These are phyloP conservation scores for Curvularia sp. DNA, from an alignment of 2,329 filamentous ascomycete genomes.

Conservation along the genomic window DNA sequence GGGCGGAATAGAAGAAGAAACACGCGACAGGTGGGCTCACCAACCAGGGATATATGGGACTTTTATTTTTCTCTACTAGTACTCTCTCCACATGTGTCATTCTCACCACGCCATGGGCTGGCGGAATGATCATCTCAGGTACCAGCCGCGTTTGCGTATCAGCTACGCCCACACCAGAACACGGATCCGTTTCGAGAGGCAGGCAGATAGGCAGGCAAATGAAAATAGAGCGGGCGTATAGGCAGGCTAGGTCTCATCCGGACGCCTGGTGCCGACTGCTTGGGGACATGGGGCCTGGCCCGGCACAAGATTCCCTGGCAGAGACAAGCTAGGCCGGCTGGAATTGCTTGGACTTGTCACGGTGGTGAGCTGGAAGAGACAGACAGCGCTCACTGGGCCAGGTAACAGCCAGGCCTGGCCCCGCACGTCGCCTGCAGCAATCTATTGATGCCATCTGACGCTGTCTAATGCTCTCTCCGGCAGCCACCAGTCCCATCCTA, in stretches of 20 bases:
- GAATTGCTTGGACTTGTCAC: not conserved
- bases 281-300: not conserved
- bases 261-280: not conserved
- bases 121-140: not conserved
- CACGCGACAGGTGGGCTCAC: not conserved
- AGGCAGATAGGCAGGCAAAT: not conserved
- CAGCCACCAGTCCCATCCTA: not conserved
- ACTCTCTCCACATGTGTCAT: not conserved
- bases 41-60: not conserved
- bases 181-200: slow-evolving; percentile 10
- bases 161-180: slow-evolving; percentile 16
- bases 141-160: slow-evolving; percentile 9
- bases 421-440: not conserved
- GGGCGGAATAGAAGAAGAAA: not conserved
- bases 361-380: not conserved
- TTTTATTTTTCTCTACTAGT: not conserved
- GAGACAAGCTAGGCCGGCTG: not conserved
- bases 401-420: not conserved
- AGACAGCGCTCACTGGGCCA: not conserved
- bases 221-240: slow-evolving; percentile 5
- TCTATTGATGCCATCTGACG: not conserved
- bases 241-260: not conserved
- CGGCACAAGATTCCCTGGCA: not conserved
- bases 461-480: not conserved
- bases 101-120: not conserved